These are phyloP conservation scores for Eucalyptus albens DNA, from an alignment of 345 rosid species.

Conservation along the genomic window DNA sequence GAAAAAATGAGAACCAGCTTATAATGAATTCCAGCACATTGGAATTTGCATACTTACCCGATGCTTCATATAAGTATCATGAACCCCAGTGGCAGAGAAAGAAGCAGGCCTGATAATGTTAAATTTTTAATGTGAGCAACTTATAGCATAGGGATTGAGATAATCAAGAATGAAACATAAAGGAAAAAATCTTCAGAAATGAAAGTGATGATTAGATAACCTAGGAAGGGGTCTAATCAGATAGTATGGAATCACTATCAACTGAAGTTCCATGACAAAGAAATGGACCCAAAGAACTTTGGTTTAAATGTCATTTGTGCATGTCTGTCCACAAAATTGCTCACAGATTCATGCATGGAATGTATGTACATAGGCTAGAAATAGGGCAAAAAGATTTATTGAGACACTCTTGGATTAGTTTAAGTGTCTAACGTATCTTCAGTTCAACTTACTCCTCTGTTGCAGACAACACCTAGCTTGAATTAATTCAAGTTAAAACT, in stretches of 20 bases:
- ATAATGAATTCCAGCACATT: neutral
- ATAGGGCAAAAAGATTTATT: neutral
- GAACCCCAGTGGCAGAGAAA: conserved; percentile 14
- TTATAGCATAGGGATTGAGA: neutral
- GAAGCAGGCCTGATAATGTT: conserved; percentile 30
- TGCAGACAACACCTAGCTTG: neutral
- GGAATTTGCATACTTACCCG: conserved; percentile 27
- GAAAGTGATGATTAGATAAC: neutral
- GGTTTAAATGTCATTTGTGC: neutral
- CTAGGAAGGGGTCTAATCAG: neutral
- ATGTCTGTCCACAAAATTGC: neutral
- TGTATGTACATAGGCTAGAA: neutral
- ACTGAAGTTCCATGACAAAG: neutral
- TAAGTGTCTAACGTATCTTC: neutral
- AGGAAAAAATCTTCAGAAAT: neutral
- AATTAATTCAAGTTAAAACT: neutral
- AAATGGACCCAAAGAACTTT: neutral
- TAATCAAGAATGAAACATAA: neutral
- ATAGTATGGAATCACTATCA: neutral
- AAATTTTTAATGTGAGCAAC: neutral
- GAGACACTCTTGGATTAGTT: neutral
- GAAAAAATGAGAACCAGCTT: conserved; percentile 1
- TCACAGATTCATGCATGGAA: neutral
- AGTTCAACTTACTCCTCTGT: neutral
- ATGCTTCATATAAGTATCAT: conserved; percentile 21